Conservation (phyloP, 495 filamentous ascomycete species). For the Daldinia childiae region DNA sequence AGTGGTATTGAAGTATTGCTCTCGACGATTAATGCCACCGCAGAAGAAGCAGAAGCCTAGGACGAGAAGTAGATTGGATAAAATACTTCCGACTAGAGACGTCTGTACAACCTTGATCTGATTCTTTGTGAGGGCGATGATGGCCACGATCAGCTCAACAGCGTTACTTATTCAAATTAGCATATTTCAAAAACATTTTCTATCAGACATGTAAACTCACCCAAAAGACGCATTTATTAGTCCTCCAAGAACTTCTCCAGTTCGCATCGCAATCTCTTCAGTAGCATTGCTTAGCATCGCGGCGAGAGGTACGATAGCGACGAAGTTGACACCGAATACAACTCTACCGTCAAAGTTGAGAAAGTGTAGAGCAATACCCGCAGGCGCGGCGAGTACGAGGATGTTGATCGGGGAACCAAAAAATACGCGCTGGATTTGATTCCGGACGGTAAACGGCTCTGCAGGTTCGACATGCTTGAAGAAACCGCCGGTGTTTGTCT, state of each 20-base stretch:
- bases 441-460: constrained; percentile 68
- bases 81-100: constrained; percentile 87
- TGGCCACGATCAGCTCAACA: constrained; percentile 89
- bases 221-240: constrained; percentile 89
- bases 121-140: constrained; percentile 77
- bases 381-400: constrained; percentile 78
- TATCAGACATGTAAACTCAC: constrained; percentile 56
- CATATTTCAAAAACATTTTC: neutral
- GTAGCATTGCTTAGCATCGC: constrained; percentile 90
- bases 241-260: constrained; percentile 87
- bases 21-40: constrained; percentile 78
- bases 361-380: constrained; percentile 78
- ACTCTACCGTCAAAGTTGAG: constrained; percentile 62
- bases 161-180: constrained; percentile 69
- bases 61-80: constrained; percentile 91
- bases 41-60: constrained; percentile 95
- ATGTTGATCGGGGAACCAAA: constrained; percentile 88
- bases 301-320: constrained; percentile 90
- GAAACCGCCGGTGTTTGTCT: constrained; percentile 48
- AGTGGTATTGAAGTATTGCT: constrained; percentile 91
- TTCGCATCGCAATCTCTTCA: constrained; percentile 83
- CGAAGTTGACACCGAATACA: constrained; percentile 88
- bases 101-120: constrained; percentile 91
- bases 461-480: constrained; percentile 57
- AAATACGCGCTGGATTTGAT: constrained; percentile 75